Base-by-base conservation (phyloP, 345 rosid species). In the Corymbia maculata region DNA sequence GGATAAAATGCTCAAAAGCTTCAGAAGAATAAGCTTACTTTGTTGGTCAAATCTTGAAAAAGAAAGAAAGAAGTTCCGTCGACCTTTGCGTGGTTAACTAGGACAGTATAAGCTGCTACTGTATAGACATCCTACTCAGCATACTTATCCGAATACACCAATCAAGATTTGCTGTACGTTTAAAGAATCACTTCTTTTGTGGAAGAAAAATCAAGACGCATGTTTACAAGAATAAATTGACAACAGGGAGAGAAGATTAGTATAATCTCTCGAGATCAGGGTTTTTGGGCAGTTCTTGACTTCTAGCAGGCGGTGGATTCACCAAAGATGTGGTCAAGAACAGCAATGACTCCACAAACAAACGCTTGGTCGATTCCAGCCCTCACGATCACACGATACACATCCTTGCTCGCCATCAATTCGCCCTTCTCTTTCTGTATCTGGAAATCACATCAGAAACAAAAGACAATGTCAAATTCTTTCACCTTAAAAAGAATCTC, bases 271-370 rank as follows among this genome's bases (percentile, higher is more conserved):
- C 45, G 12, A 36, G 57, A 86, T 52, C 64, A 21, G 49, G 19
- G 12, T 22, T 45, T 45, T 57, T 28, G 53, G 51, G 44, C 79
- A 52, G 75, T 28, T 86, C 64, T 86, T 30, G 87, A 84, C 32
- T 21, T 64, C 66, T 50, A 94, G 90, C 98, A 97, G 51, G 88
- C 87, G 30, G 99, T 97, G 14, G 99, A 97, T 92, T 95, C 97
- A 51, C 96, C 97, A 79, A 94, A 86, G 52, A 96, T 94, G 87
- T 94, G 90, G 68, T 96, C 99, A n/a, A 97, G 95, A 91, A 94
- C 94, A 0, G 95, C 94, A 68, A 96, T 90, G 16, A 97, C 91
- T 57, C 99, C 98, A 16, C 94, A 92, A 53, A 95, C 94, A 89
- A 96, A 96, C 87, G 96, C 98, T 87, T 95, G 95, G 92, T 96